These are phyloP conservation scores for Suillus luteus DNA, from an alignment of 768 basidiomycete genomes.

Conservation along the genomic window DNA sequence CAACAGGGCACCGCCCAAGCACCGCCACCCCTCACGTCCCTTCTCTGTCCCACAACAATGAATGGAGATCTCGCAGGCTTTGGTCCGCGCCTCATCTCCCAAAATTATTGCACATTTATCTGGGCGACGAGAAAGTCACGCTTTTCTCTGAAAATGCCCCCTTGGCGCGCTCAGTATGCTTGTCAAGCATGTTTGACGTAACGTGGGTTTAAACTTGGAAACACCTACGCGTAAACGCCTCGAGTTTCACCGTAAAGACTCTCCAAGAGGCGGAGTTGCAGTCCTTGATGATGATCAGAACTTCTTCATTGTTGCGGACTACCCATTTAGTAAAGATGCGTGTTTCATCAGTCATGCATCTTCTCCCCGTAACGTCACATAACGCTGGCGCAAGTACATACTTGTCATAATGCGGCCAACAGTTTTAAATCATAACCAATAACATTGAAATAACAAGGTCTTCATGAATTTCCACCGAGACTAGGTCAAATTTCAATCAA, in stretches of 20 bases:
- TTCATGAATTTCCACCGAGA: background rate
- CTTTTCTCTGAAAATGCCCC: background rate
- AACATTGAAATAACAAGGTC: background rate
- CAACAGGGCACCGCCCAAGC: conserved; percentile 25
- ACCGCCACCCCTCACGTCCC: conserved; percentile 16
- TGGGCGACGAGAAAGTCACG: background rate
- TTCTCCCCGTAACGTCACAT: background rate
- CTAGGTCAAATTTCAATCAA: conserved; percentile 9
- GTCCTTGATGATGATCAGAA: background rate
- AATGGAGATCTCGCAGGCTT: background rate
- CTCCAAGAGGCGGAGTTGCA: background rate
- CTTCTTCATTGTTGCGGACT: background rate
- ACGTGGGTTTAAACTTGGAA: background rate
- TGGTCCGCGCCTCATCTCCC: background rate
- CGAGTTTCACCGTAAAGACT: background rate
- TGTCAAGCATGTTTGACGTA: background rate
- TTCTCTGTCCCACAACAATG: conserved; percentile 6
- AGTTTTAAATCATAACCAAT: background rate
- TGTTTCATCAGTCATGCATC: background rate
- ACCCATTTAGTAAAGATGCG: conserved; percentile 2
- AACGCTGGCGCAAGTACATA: background rate
- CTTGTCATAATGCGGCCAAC: background rate
- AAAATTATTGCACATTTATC: conserved; percentile 1
- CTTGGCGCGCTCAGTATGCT: background rate
- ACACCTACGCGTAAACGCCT: background rate